Base-by-base conservation (phyloP, 2,329 filamentous ascomycete genomes). In the Talaromyces sp. region DNA sequence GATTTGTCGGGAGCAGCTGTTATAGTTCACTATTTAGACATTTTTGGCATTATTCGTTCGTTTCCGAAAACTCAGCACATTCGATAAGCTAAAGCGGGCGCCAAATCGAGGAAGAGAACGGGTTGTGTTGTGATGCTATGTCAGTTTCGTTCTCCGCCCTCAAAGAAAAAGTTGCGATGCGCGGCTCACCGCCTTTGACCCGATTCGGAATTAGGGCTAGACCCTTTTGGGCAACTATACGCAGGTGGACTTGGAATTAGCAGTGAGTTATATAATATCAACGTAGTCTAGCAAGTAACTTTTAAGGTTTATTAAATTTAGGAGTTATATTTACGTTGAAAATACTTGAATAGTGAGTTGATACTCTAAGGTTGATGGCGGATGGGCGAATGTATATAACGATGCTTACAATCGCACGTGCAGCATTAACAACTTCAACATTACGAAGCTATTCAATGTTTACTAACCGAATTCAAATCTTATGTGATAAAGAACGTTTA, bases 151-250 rank as follows among this genome's bases (percentile, higher is more conserved):
- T 46, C 43, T 24, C 19, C 43, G 43, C 43, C 19, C 35, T n/a
- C 14, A 38, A 38, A 38, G 50, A 57, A 62, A 57, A 67, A 68
- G 21, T 59, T 43, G 12, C 21, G 43, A 59, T 64, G 56, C 46
- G 60, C 29, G 38, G 24, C 53, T 68, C 66, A 70, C 69, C 69
- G 69, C 69, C 65, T 65, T 61, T 1, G 31, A 10, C 27, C 52
- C 38, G 43, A 56, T 59, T 55, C 29, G 58, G 29, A 14, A 26
- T 19, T 51, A 29, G 29, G 24, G 11, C 19, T 21, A 31, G 41
- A 51, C 31, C 52, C 53, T 32, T 56, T 52, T 43, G 56, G 31
- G 14, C 50, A 52, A 19, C n/a, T 46, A 24, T 24, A 46, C 43
- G 6, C 27, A 29, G 35, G 26, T 26, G 26, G 3, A 26, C 14